Evolutionary conservation across 2,329 filamentous ascomycete genomes (phyloP).

Genomic region (Canariomyces notabilis): DNA sequence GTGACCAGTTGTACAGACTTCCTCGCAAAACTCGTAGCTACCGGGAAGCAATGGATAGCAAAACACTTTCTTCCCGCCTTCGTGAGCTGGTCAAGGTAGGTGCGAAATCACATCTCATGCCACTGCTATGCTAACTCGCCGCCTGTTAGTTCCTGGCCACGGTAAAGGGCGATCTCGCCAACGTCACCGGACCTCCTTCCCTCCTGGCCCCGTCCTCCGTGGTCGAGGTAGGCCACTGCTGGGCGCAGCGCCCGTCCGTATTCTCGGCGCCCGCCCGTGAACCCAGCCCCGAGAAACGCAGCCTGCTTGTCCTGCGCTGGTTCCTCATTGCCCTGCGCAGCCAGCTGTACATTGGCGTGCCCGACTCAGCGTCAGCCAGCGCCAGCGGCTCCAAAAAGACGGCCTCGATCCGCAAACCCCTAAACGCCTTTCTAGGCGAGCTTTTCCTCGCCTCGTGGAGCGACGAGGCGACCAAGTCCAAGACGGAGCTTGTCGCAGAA

Average conservation of each 20-base stretch:
- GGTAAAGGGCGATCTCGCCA: constrained; percentile 47
- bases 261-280: constrained; percentile 45
- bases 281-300: constrained; percentile 37
- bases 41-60: constrained; percentile 24
- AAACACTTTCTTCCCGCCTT: constrained; percentile 28
- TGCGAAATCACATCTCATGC: too few relatives aligned
- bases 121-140: constrained; percentile 1
- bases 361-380: constrained; percentile 23
- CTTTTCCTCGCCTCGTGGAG: constrained; percentile 42
- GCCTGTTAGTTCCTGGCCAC: constrained; percentile 29
- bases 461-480: constrained; percentile 25
- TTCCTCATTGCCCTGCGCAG: constrained; percentile 42
- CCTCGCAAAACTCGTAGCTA: background rate
- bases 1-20: background rate
- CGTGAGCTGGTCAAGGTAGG: constrained; percentile 32
- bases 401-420: constrained; percentile 47
- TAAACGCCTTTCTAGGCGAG: constrained; percentile 50
- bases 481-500: constrained; percentile 37
- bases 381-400: constrained; percentile 14
- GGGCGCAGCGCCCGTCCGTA: constrained; percentile 43
- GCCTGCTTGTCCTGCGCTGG: constrained; percentile 43
- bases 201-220: constrained; percentile 46
- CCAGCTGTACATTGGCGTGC: constrained; percentile 44
- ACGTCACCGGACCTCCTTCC: constrained; percentile 46
- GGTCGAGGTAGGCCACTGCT: constrained; percentile 47